Percentiles rank a stretch among this genome's conserved stretches.
These are phyloP conservation scores for Chamaenerion angustifolium DNA, from an alignment of 345 rosid species.

Conservation along the genomic window DNA sequence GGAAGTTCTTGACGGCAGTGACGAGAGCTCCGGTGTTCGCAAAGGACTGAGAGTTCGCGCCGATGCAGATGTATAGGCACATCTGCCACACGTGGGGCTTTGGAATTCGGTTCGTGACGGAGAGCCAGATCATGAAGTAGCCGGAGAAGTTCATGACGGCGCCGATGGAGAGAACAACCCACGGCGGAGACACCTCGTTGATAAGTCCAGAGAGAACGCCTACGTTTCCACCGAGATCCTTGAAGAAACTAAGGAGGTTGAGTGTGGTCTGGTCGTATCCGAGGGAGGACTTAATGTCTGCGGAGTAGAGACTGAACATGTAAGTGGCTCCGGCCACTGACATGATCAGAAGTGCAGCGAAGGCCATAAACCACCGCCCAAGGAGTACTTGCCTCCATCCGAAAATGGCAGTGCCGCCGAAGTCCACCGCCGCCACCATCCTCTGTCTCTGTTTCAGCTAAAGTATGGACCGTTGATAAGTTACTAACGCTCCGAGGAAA, in stretches of 20 bases:
- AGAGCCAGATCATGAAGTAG: slow-evolving; percentile 28
- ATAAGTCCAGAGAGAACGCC: slow-evolving; percentile 17
- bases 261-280: slow-evolving; percentile 16
- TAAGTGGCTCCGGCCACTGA: slow-evolving; percentile 24
- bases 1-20: slow-evolving; percentile 21
- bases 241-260: slow-evolving; percentile 19
- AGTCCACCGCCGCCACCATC: too few species aligned
- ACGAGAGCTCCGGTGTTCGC: slow-evolving; percentile 24
- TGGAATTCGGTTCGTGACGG: slow-evolving; percentile 14
- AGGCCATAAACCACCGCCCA: slow-evolving; percentile 27
- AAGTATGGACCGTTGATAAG: too few species aligned
- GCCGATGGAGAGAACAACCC: slow-evolving; percentile 22
- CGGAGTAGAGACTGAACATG: slow-evolving; percentile 23
- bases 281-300: slow-evolving; percentile 20
- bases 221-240: slow-evolving; percentile 23
- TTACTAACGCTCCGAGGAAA: too few species aligned
- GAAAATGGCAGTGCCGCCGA: too few species aligned
- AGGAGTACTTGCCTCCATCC: slow-evolving; percentile 1
- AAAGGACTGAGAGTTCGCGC: slow-evolving; percentile 19
- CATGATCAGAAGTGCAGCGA: slow-evolving; percentile 22
- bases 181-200: slow-evolving; percentile 24
- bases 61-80: slow-evolving; percentile 24
- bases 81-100: slow-evolving; percentile 20
- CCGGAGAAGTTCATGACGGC: slow-evolving; percentile 25
- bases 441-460: too few species aligned